These are phyloP conservation scores for Apiotrichum montevideense DNA, from an alignment of 1,284 basidiomycete genomes.

Conservation along the genomic window DNA sequence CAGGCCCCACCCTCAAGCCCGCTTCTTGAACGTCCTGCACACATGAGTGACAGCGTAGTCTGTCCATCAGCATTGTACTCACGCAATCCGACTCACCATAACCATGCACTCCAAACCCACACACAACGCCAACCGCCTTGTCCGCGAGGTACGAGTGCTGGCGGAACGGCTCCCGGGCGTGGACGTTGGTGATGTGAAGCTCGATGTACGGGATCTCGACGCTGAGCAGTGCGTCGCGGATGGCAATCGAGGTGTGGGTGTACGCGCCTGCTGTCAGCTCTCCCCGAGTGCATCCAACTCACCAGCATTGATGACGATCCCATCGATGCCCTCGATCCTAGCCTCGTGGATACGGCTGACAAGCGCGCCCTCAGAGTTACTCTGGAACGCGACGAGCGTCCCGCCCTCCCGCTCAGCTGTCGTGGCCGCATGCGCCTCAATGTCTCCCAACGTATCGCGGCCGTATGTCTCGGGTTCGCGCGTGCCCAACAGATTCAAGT, in stretches of 20 bases:
- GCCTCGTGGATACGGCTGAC: conserved; percentile 43
- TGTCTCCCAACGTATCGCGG: conserved; percentile 33
- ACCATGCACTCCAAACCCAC: too few species aligned
- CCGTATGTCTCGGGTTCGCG: conserved; percentile 46
- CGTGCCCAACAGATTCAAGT: conserved; percentile 43
- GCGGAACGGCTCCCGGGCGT: conserved; percentile 41
- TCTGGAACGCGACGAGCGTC: conserved; percentile 30
- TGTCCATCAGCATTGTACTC: too few species aligned
- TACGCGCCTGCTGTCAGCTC: conserved; percentile 7
- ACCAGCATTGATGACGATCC: conserved; percentile 42
- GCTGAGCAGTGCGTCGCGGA: conserved; percentile 38
- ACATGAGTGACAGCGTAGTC: too few species aligned
- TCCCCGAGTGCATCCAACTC: neutral
- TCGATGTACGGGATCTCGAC: conserved; percentile 42
- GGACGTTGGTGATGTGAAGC: conserved; percentile 42
- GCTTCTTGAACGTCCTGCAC: too few species aligned
- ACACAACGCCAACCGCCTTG: conserved; percentile 26
- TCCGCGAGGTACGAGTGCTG: conserved; percentile 43
- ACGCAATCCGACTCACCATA: too few species aligned
- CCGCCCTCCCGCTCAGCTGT: too few species aligned
- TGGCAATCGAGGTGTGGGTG: conserved; percentile 41
- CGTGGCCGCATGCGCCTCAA: conserved; percentile 2
- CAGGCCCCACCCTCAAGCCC: too few species aligned
- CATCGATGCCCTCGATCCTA: conserved; percentile 27
- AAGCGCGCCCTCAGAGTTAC: conserved; percentile 42